Evolutionary conservation across 805 yeast species (phyloP), one percentile per base, ranked within the genome.

Genomic region (Suhomyces xylopsoci): DNA sequence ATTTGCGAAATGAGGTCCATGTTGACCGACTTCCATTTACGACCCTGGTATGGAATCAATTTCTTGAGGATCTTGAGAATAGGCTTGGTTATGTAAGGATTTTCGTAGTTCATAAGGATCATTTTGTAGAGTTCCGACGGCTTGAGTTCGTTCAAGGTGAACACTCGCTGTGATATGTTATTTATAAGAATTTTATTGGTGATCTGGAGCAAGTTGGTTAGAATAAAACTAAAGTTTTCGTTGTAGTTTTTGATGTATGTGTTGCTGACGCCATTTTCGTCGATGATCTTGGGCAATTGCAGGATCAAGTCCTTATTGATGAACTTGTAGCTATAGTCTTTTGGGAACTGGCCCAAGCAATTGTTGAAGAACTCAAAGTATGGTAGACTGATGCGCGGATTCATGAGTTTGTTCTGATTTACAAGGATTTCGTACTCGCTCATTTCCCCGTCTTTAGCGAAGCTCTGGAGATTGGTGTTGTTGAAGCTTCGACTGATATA

Each of bases 1-100:
- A 93, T 91, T 55, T 89, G 85, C 0, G 97, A 90, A 4, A 93
- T 88, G 45, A 94, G 75, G 58, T 92, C 97, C 97, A 94, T 93
- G 65, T 93, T 94, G 56, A 84, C 82, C 12, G 91, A 81, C 60
- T 91, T 85, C 99, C 99, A 93, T 67, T 92, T 91, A 54, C 94
- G 84, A 17, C 97, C 97, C 62, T 90, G 92, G 69, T 87, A 90
- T 0, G 97, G 97, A 1, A 91, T 84, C 48, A 91, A 78, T 56
- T 88, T 84, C 65, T 89, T 91, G 54, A 92, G 74, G 1, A 88
- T 79, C 62, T 84, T 85, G 60, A 92, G 72, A 3, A 88, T 83
- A 1, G 96, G 92, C 48, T 74, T 74, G 70, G 88, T 85, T 22
- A 90, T 67, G 8, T 79, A 78, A 22, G 73, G 64, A 61, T 88